Evolutionary conservation across 805 yeast species (phyloP), one percentile per base, ranked within the genome.

Genomic region (Hanseniaspora pseudoguilliermondii): DNA sequence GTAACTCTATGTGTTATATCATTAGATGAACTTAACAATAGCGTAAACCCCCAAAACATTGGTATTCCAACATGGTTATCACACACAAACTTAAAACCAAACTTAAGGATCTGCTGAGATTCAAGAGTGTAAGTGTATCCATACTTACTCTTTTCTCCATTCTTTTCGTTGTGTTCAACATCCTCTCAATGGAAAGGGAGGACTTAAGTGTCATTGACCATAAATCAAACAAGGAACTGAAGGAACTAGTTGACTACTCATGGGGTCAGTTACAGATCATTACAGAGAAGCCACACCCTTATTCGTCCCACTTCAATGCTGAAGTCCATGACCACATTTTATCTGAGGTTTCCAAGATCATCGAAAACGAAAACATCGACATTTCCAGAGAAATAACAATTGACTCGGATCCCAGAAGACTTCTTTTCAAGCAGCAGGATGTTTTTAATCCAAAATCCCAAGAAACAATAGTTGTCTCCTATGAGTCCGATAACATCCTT

Each of bases 191-290:
- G 13, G 32, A 54, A 10, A 34, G 34, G 39, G 54, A 43, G 18
- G 49, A 41, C 32, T 20, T 47, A 9, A n/a, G 40, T 18, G 32
- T 16, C 1, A 8, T 47, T 9, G 21, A 34, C 8, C 38, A 51
- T 18, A n/a, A 36, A 15, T n/a, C 48, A 20, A 36, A 21, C 34
- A 21, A 25, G 18, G 57, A 54, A 23, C 18, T 49, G 13, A 25
- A 42, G 20, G 39, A 44, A 7, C 62, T 65, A 27, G 57, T 68
- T 16, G 66, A 66, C 16, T 57, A 58, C 16, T 66, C 85, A 2
- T 90, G 96, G 96, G 59, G 68, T 2, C 86, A 83, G 62, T 72
- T 90, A 49, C 95, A 88, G 65, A 65, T 69, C 3, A 82, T 90
- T 11, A 84, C 93, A 0, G 63, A 69, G 35, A 65, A 74, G 29